Evolutionary conservation across 306 rosid genomes (phyloP), one percentile per base, ranked within the genome.

Genomic region (Pyrus betulifolia): DNA sequence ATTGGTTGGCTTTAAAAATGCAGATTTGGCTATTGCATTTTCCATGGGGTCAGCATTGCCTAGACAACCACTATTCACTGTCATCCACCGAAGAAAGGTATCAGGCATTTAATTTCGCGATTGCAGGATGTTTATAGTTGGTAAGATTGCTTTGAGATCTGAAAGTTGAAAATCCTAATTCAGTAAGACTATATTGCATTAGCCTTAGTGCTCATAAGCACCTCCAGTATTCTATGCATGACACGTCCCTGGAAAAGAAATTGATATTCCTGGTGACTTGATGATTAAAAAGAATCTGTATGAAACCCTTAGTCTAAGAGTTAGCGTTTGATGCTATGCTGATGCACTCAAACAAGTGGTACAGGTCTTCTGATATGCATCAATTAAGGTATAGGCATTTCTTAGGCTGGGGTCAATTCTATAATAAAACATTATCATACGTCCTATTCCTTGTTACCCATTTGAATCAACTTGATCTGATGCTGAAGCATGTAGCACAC

Each of bases 1-100:
- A 93, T 91, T 92, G 98, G 98, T 88, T 96, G 99, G 93, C 93
- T 96, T 92, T 92, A 96, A 96, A 96, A 92, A 83, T 92, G 99
- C 99, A 96, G 99, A 96, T 96, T 89, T 88, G 97, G 93, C 94
- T 82, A 85, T 88, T 96, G 87, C 89, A 95, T 91, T 92, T 91
- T 85, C 88, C 93, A 86, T 84, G 97, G 97, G 97, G 91, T 86
- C 99, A 81, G 93, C 97, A 87, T 91, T 89, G 96, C 98, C 88
- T 95, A 88, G 89, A 88, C 97, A 95, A 83, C 93, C 78, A 82
- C 79, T 92, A 81, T 87, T 87, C 92, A 84, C 86, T 82, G 87
- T 85, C 97, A 83, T 89, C 93, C 87, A 84, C 85, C 38, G 93
- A 92, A 96, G 97, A 96, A 92, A 88, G 93, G 93, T 92, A 87